phyloP scores from a whole-genome alignment of 192 early-diverging fungal species.

The Coemansia sp. region DNA sequence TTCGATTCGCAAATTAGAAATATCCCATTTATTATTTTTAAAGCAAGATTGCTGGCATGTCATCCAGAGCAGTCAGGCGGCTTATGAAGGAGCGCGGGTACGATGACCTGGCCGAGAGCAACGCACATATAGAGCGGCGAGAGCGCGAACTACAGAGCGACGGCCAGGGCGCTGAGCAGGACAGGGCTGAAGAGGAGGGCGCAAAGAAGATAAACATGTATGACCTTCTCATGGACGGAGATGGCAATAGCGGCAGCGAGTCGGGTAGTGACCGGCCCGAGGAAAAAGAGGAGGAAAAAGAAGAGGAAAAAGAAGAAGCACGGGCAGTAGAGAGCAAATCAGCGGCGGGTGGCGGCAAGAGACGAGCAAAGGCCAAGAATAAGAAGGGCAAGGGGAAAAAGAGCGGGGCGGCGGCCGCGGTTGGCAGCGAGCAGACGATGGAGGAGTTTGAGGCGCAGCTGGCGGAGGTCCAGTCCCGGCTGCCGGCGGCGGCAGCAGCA shows the following conservation, averaged over 20 bases:
- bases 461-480: slow-evolving; percentile 9
- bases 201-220: slow-evolving; percentile 25
- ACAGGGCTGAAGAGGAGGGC: neutral
- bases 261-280: neutral
- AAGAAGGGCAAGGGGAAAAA: slow-evolving; percentile 18
- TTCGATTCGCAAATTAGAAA: neutral
- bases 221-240: slow-evolving; percentile 42
- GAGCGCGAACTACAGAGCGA: slow-evolving; percentile 1
- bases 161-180: neutral
- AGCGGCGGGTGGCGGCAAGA: slow-evolving; percentile 1
- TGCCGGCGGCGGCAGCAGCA: slow-evolving; percentile 15
- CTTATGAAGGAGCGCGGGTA: slow-evolving; percentile 42
- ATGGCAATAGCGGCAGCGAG: neutral
- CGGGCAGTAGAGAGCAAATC: neutral
- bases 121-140: slow-evolving; percentile 18
- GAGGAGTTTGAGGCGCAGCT: slow-evolving; percentile 41
- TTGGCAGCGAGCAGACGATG: slow-evolving; percentile 25
- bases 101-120: slow-evolving; percentile 39
- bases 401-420: neutral
- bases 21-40: neutral
- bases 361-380: neutral
- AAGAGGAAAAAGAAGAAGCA: neutral
- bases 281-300: neutral
- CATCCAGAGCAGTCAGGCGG: slow-evolving; percentile 41
- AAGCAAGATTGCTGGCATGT: slow-evolving; percentile 25